Conservation (phyloP, 2,329 filamentous ascomycete genomes). For the Fusarium algeriense region DNA sequence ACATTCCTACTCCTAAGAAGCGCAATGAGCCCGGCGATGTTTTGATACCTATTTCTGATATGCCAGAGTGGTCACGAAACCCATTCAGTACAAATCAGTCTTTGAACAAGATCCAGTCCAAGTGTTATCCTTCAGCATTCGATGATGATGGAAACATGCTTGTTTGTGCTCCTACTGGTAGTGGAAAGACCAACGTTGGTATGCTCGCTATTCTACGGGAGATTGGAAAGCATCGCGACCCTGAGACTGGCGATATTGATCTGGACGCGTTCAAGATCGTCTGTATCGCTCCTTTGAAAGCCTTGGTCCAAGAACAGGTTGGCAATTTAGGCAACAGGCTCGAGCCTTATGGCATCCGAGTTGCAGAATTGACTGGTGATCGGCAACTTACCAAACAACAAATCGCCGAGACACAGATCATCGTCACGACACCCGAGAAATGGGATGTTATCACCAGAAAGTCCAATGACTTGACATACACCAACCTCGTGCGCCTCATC, state of each 20-base stretch:
- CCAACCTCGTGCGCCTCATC: slow-evolving; percentile 93
- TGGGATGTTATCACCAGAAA: slow-evolving; percentile 99
- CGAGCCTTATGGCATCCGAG: slow-evolving; percentile 89
- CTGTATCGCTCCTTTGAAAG: slow-evolving; percentile 96
- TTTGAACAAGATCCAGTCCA: slow-evolving; percentile 95
- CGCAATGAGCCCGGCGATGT: slow-evolving; percentile 83
- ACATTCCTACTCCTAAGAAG: slow-evolving; percentile 93
- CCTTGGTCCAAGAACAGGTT: slow-evolving; percentile 96
- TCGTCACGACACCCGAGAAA: slow-evolving; percentile 98
- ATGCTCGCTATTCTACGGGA: slow-evolving; percentile 97
- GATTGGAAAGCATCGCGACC: slow-evolving; percentile 93
- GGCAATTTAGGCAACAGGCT: slow-evolving; percentile 95
- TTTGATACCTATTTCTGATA: slow-evolving; percentile 84
- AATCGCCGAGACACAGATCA: slow-evolving; percentile 97
- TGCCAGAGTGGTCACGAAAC: slow-evolving; percentile 90
- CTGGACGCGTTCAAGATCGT: slow-evolving; percentile 98
- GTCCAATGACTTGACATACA: slow-evolving; percentile 96
- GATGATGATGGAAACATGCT: slow-evolving; percentile 97
- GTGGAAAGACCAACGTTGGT: slow-evolving; percentile 97
- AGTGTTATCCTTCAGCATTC: slow-evolving; percentile 91
- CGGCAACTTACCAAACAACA: slow-evolving; percentile 98
- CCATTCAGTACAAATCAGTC: slow-evolving; percentile 90
- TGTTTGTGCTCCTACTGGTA: slow-evolving; percentile 95
- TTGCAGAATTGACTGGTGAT: slow-evolving; percentile 97
- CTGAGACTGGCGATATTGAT: slow-evolving; percentile 91